Evolutionary conservation across 2,329 filamentous ascomycete species (phyloP).

Genomic region (Fonsecaea erecta): DNA sequence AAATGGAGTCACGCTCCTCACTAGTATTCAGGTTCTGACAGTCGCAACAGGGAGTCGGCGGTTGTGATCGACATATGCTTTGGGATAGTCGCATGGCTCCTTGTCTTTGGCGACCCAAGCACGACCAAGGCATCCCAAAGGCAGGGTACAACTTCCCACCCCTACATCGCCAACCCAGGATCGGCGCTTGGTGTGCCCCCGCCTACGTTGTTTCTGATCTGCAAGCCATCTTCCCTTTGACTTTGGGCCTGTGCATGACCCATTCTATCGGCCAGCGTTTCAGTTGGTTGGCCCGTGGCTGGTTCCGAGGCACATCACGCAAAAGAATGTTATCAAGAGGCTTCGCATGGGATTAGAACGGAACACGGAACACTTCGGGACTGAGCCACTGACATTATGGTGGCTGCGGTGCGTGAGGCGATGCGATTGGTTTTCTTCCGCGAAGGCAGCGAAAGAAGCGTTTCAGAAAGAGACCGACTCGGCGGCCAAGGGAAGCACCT

Average conservation of each 20-base stretch:
- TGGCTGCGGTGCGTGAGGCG: not conserved
- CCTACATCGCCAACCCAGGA: slow-evolving; percentile 10
- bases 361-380: slow-evolving; percentile 3
- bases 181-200: slow-evolving; percentile 5
- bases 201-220: slow-evolving; percentile 10
- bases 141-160: not conserved
- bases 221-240: not conserved
- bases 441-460: not conserved
- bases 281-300: slow-evolving; percentile 1
- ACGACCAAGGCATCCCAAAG: not conserved
- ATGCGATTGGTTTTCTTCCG: not conserved
- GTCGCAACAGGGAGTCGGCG: not conserved
- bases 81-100: not conserved
- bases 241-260: not conserved
- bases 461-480: not conserved
- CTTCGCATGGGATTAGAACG: not conserved
- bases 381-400: not conserved
- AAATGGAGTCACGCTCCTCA: not conserved
- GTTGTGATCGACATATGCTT: not conserved
- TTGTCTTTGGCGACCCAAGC: not conserved
- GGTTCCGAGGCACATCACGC: not conserved
- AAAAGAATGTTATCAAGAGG: not conserved
- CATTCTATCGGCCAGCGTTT: slow-evolving; percentile 1
- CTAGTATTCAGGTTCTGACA: not conserved
- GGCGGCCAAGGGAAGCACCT: not conserved